Evolutionary conservation across 202 grass and related monocot species (phyloP).

Genomic region (Cymbopogon flexuosus): DNA sequence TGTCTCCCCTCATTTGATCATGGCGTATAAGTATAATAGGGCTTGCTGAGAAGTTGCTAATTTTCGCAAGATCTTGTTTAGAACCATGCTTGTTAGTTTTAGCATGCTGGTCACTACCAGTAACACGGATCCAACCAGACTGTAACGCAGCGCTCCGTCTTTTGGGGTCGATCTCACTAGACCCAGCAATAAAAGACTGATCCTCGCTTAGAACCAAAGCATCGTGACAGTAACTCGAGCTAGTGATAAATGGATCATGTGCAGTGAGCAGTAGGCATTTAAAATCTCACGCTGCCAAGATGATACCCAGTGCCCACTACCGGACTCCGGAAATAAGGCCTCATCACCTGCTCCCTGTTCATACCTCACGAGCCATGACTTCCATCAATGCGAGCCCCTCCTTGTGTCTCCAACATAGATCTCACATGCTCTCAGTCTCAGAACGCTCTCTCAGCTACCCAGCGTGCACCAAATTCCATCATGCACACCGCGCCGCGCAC

Average conservation of each 20-base stretch:
- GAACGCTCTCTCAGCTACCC: not conserved
- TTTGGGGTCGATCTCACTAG: not conserved
- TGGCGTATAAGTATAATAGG: not conserved
- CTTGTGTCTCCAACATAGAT: not conserved
- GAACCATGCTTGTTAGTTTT: too few species aligned
- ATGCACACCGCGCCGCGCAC: constrained; percentile 26
- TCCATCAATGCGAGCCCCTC: constrained; percentile 32
- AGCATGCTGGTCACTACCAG: too few species aligned
- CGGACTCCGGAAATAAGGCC: not conserved
- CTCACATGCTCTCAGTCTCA: constrained; percentile 5
- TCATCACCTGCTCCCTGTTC: not conserved
- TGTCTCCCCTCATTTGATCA: not conserved
- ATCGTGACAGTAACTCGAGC: not conserved
- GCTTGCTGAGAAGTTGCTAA: too few species aligned
- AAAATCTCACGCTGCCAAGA: constrained; percentile 15
- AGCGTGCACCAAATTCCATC: constrained; percentile 26
- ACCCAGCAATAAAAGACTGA: not conserved
- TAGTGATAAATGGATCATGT: not conserved
- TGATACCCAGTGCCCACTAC: not conserved
- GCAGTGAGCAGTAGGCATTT: not conserved
- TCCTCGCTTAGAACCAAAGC: not conserved
- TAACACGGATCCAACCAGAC: not conserved
- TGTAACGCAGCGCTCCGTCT: not conserved
- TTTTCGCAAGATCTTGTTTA: too few species aligned
- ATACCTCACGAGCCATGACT: constrained; percentile 31